Base-by-base conservation (phyloP, 164 flowering plant genomes). In the Akebia trifoliata region DNA sequence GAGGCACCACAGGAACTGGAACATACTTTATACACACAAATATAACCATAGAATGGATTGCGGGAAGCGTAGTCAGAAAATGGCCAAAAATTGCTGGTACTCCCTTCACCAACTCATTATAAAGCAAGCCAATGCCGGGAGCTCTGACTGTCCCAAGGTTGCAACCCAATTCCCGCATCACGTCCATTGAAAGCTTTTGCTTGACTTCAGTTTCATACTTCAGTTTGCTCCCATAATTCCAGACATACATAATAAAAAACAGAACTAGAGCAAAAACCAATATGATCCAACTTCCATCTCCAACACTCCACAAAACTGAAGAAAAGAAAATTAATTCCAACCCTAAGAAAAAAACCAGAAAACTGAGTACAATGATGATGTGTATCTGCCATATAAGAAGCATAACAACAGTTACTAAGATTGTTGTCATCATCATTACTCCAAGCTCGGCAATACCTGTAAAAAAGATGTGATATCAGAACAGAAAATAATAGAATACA, bases 191-290 rank as follows among this genome's bases (percentile, higher is more conserved):
- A 63, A 93, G 66, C 71, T 90, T 93, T 72, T 90, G 78, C 76
- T 74, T 84, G 51, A 93, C 99, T 71, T 93, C 99, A 60, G 96
- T 90, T 69, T 93, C 94, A 76, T 93, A 93, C 65, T 84, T 93
- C 12, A 93, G 90, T 77, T 90, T 93, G 76, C 97, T 90, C 31
- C 99, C 99, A 57, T 93, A 93, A 57, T 93, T 93, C 99, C 99
- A 93, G 62, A 93, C 60, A 31, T 26, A 81, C 99, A 93, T 93
- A 31, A 93, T 79, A 36, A 90, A 61, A 62, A 93, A 90, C 72
- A 86, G 62, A 30, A 86, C 77, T 6, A 71, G 67, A 9, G 90
- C 88, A 72, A 90, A 93, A 38, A 87, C 90, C 74, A 93, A 57
- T 62, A 90, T 79, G 55, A 87, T 77, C 99, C 99, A 93, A 78